phyloP scores from a whole-genome alignment of 306 rosid genomes.

The Castanea mollissima region DNA sequence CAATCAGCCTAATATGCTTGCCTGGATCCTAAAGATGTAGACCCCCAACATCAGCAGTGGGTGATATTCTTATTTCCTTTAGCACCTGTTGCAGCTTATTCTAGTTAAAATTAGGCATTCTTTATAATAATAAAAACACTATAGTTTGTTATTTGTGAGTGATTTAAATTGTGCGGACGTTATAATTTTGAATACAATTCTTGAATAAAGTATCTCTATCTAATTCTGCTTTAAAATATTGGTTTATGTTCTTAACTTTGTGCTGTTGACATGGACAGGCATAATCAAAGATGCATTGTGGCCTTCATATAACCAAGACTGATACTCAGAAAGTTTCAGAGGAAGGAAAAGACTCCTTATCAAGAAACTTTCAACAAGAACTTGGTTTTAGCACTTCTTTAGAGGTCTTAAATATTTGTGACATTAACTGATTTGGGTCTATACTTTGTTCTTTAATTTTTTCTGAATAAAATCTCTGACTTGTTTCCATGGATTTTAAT shows the following conservation, averaged over 20 bases:
- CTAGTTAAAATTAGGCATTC: neutral
- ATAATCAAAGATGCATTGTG: conserved; percentile 63
- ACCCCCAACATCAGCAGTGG: neutral
- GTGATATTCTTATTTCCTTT: neutral
- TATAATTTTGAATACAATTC: neutral
- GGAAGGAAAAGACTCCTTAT: conserved; percentile 38
- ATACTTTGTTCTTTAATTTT: conserved; percentile 2
- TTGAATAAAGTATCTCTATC: neutral
- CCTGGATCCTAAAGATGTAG: neutral
- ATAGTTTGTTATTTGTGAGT: conserved; percentile 2
- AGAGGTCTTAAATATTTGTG: conserved; percentile 33
- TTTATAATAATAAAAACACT: neutral
- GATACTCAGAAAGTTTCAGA: conserved; percentile 43
- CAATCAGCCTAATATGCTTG: neutral
- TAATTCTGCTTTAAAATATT: conserved; percentile 5
- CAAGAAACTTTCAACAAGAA: conserved; percentile 35
- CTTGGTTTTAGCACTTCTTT: conserved; percentile 24
- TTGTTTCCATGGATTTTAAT: conserved; percentile 16
- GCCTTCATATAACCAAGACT: conserved; percentile 40
- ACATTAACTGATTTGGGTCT: conserved; percentile 15
- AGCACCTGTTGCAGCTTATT: neutral
- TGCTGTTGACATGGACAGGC: conserved; percentile 37
- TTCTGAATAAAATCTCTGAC: conserved; percentile 6
- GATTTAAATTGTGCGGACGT: conserved; percentile 2
- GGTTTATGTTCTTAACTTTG: conserved; percentile 9